Conservation (phyloP, 495 filamentous ascomycete species). For the Cercophora newfieldiana region DNA sequence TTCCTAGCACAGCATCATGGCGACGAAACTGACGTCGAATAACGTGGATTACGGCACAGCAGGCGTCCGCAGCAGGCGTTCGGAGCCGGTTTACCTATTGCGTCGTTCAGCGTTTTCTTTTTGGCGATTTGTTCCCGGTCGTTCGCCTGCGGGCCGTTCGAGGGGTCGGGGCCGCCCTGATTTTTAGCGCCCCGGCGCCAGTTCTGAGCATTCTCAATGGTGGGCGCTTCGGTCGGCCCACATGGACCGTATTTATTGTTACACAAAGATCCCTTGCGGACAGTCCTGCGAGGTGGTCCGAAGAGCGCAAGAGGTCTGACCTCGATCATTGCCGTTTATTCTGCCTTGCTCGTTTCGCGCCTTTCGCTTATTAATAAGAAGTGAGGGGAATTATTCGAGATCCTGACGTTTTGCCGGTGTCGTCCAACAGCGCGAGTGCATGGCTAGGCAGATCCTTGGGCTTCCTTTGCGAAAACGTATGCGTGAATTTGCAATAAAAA, state of each 20-base stretch:
- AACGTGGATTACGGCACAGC: neutral
- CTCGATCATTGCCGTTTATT: neutral
- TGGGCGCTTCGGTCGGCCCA: neutral
- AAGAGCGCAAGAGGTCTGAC: neutral
- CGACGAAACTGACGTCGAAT: conserved; percentile 16
- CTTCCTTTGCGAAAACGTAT: neutral
- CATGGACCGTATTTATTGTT: neutral
- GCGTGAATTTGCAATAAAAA: neutral
- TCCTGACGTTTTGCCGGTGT: neutral
- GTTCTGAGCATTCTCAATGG: neutral
- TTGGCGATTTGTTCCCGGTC: too few relatives aligned
- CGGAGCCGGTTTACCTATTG: too few relatives aligned
- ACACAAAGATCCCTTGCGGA: neutral
- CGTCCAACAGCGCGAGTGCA: neutral
- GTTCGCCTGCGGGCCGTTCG: too few relatives aligned
- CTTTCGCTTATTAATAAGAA: neutral
- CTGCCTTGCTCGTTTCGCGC: neutral
- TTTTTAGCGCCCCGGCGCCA: neutral
- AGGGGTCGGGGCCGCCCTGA: neutral
- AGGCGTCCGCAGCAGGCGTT: neutral
- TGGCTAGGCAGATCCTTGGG: conserved; percentile 9
- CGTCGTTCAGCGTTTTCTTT: too few relatives aligned
- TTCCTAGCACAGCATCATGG: conserved; percentile 39
- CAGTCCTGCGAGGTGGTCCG: neutral
- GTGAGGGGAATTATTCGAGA: neutral